Percentiles rank a stretch among this genome's conserved stretches.
These are phyloP conservation scores for Erysimum cheiranthoides DNA, from an alignment of 345 rosid genomes.

Conservation along the genomic window DNA sequence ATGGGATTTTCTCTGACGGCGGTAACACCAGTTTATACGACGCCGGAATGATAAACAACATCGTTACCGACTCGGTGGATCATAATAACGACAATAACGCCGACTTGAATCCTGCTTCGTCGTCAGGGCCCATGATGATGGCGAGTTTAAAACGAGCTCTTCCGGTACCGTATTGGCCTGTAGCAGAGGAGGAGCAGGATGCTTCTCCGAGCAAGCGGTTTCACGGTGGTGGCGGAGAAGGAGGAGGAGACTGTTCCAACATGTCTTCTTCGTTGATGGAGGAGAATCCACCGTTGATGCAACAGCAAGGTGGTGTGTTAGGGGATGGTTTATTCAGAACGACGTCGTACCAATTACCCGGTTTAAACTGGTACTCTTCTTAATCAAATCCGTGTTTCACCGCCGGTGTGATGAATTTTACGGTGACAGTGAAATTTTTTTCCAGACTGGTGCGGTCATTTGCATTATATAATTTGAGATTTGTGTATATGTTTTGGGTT, in stretches of 20 bases:
- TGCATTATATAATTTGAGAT: conserved; percentile 36
- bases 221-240: conserved; percentile 43
- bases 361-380: conserved; percentile 81
- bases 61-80: conserved; percentile 27
- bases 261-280: conserved; percentile 40
- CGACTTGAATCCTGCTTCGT: conserved; percentile 40
- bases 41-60: conserved; percentile 37
- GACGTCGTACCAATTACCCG: conserved; percentile 63
- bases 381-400: conserved; percentile 9
- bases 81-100: background rate
- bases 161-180: conserved; percentile 65
- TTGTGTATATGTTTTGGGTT: conserved; percentile 46
- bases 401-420: conserved; percentile 7
- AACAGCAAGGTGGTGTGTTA: conserved; percentile 54
- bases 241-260: conserved; percentile 43
- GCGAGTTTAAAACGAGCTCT: conserved; percentile 60
- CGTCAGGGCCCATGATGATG: conserved; percentile 54
- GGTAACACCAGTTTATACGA: conserved; percentile 19
- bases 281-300: conserved; percentile 39
- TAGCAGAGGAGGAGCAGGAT: conserved; percentile 41
- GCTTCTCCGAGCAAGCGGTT: conserved; percentile 58
- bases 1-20: conserved; percentile 23
- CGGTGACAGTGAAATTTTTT: conserved; percentile 22
- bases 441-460: conserved; percentile 24
- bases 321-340: conserved; percentile 66